Conservation (phyloP, 306 rosid species). For the Casuarina cunninghamiana region DNA sequence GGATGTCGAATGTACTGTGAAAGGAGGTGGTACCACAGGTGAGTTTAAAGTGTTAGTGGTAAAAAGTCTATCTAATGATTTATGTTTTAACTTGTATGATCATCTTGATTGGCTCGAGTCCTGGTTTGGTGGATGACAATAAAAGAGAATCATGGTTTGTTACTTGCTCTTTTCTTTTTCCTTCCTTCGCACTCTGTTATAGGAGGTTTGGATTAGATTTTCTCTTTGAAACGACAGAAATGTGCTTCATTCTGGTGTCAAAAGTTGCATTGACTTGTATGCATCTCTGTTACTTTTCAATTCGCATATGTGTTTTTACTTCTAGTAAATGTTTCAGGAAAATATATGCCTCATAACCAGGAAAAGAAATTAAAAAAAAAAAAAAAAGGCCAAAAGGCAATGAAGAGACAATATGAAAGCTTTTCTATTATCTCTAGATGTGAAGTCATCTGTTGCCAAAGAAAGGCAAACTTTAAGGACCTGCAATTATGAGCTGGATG, state of each 20-base stretch:
- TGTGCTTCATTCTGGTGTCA: neutral
- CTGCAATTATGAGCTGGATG: neutral
- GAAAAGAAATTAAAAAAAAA: no score
- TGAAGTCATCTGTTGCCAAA: neutral
- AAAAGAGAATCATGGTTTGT: neutral
- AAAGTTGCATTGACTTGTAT: neutral
- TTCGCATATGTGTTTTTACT: neutral
- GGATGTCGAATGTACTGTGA: slow-evolving; percentile 80
- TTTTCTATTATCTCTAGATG: neutral
- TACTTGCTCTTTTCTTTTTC: neutral
- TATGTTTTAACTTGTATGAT: slow-evolving; percentile 13
- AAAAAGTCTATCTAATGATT: neutral
- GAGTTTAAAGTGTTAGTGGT: slow-evolving; percentile 18
- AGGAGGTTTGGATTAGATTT: slow-evolving; percentile 11
- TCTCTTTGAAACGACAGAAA: neutral
- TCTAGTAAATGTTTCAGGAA: neutral
- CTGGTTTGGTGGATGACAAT: neutral
- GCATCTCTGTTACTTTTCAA: neutral
- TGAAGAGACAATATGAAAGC: neutral
- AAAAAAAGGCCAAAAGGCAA: neutral
- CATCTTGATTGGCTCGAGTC: neutral
- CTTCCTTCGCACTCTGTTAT: neutral
- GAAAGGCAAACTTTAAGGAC: neutral
- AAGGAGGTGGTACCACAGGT: slow-evolving; percentile 96
- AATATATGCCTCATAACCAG: neutral